phyloP scores from a whole-genome alignment of 1,284 basidiomycete species.

The Sporisorium iseilematis-ciliati region DNA sequence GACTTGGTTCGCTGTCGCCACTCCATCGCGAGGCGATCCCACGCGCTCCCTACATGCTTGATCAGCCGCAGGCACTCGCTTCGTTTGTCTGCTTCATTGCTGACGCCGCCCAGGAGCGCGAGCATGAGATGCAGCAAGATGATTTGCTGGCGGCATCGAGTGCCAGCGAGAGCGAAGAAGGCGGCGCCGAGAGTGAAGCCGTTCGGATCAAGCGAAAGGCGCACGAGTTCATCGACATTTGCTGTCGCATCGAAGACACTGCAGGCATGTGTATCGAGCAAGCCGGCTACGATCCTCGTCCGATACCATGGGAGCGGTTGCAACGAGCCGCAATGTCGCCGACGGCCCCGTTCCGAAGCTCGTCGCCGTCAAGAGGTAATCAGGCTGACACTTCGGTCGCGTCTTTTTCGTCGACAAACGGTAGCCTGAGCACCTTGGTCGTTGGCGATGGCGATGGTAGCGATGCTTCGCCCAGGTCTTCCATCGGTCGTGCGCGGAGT shows the following conservation, averaged over 20 bases:
- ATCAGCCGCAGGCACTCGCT: slow-evolving; percentile 52
- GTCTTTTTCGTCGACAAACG: slow-evolving; percentile 19
- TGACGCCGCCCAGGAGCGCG: slow-evolving; percentile 33
- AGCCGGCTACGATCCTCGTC: slow-evolving; percentile 55
- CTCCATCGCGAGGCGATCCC: slow-evolving; percentile 61
- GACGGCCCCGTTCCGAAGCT: background rate
- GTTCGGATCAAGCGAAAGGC: slow-evolving; percentile 27
- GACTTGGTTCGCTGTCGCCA: slow-evolving; percentile 21
- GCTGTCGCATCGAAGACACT: slow-evolving; percentile 56
- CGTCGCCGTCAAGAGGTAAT: background rate
- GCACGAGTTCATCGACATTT: slow-evolving; percentile 49
- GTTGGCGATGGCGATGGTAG: background rate
- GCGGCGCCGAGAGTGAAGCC: slow-evolving; percentile 5
- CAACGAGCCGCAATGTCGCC: slow-evolving; percentile 12
- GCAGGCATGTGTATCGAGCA: slow-evolving; percentile 55
- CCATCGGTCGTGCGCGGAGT: slow-evolving; percentile 17
- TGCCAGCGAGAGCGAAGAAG: background rate
- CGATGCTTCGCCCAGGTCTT: slow-evolving; percentile 25
- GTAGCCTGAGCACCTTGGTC: slow-evolving; percentile 21
- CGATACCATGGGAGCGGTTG: slow-evolving; percentile 36
- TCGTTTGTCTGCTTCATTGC: slow-evolving; percentile 54
- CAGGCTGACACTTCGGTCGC: slow-evolving; percentile 5
- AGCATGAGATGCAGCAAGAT: slow-evolving; percentile 1
- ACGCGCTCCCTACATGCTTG: slow-evolving; percentile 50
- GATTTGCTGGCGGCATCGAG: background rate